Evolutionary conservation across 2,329 filamentous ascomycete genomes (phyloP), one percentile per base, ranked within the genome.

Genomic region (Aspergillus awamori): DNA sequence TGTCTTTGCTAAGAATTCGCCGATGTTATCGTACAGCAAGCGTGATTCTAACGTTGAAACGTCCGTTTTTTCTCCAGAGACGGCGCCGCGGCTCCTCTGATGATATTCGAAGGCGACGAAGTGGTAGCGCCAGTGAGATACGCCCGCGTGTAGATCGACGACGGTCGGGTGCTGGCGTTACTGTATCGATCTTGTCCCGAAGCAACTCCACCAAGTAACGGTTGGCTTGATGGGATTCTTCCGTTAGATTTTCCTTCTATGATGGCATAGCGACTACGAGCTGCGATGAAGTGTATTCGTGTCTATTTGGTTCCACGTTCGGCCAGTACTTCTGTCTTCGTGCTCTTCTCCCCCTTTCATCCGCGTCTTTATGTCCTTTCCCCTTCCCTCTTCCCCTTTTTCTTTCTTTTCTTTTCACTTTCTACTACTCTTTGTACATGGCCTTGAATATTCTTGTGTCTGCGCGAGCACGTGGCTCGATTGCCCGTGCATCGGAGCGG

Each of bases 11-110:
- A 80, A 80, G 75, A 77, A 67, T 43, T 70, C 66, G 67, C 64
- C 69, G 52, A 61, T 69, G 67, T 69, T 60, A 63, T 57, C 70
- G 68, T 75, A 72, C 72, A 80, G 77, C 75, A 73, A 76, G 73
- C 72, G 71, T 79, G 75, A 78, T 80, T 80, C 79, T 81, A 79
- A 80, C 75, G 72, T 74, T 75, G 68, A 69, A 73, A 74, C 74
- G 71, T 77, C 74, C 72, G 71, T 77, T 74, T 75, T 74, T 75
- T 73, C 69, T 79, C 72, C 79, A 81, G 79, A 80, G 75, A 77
- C 77, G 76, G 71, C 77, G 76, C 69, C 76, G 75, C 69, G 76
- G 74, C 65, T 77, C 76, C 56, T 66, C 76, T 70, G 76, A 77
- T 68, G 72, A 72, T 65, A 66, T 69, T 69, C 74, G 77, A 63